Percentiles rank a stretch among this genome's conserved stretches.
Conservation (phyloP, 345 rosid genomes). For the Linum lewisii region DNA sequence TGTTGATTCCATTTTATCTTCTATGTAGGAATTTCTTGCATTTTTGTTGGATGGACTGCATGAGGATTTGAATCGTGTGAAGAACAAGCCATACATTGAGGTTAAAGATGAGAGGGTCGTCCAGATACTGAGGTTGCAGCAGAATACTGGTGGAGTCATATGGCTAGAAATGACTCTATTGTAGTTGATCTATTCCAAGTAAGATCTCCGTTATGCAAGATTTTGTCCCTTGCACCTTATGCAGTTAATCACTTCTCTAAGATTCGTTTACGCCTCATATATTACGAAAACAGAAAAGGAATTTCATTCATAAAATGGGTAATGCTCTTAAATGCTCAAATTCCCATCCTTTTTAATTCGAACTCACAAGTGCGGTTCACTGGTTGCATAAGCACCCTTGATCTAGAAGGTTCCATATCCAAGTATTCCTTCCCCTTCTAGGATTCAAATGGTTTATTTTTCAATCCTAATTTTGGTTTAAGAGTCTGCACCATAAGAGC, state of each 20-base stretch:
- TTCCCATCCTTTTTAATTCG: too few species aligned
- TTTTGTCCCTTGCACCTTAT: neutral
- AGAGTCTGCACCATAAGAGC: too few species aligned
- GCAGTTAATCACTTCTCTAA: neutral
- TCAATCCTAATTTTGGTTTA: too few species aligned
- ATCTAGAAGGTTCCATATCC: too few species aligned
- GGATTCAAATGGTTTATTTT: too few species aligned
- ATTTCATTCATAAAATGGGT: too few species aligned
- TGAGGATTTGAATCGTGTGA: conserved; percentile 23
- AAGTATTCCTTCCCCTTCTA: too few species aligned
- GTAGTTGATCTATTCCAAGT: conserved; percentile 24
- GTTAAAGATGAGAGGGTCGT: conserved; percentile 15
- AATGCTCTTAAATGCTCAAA: too few species aligned
- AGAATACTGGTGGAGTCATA: conserved; percentile 21
- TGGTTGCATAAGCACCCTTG: too few species aligned
- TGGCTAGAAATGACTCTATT: conserved; percentile 23
- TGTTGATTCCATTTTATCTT: neutral
- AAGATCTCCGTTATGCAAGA: conserved; percentile 5
- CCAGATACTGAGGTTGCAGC: conserved; percentile 21
- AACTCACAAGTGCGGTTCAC: too few species aligned
- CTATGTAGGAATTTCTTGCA: conserved; percentile 19
- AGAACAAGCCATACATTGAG: conserved; percentile 17
- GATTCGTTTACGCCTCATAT: neutral
- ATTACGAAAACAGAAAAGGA: neutral
- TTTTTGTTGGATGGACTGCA: conserved; percentile 27